phyloP scores from a whole-genome alignment of 208 protist genomes.

The Leishmania guyanensis region DNA sequence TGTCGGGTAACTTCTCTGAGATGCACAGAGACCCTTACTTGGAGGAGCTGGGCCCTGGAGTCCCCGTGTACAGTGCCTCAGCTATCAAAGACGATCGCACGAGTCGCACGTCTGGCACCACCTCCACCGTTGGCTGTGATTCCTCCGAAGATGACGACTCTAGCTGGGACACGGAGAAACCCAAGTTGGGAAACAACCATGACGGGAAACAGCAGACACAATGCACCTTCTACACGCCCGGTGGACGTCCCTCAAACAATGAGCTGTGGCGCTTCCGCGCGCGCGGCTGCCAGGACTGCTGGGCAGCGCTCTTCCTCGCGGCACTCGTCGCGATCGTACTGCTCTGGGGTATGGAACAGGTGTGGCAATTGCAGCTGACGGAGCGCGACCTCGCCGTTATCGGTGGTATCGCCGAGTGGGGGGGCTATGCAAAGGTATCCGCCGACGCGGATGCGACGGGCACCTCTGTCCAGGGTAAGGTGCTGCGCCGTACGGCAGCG shows the following conservation, averaged over 20 bases:
- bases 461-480: not conserved
- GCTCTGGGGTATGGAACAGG: constrained; percentile 40
- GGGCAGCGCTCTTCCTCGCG: constrained; percentile 52
- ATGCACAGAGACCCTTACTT: constrained; percentile 47
- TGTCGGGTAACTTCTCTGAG: constrained; percentile 15
- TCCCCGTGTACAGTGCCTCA: constrained; percentile 45
- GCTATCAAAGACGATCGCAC: constrained; percentile 38
- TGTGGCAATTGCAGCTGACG: constrained; percentile 44
- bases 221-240: constrained; percentile 27
- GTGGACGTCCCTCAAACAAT: constrained; percentile 38
- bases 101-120: constrained; percentile 12
- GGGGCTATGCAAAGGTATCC: constrained; percentile 1
- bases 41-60: constrained; percentile 37
- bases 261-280: constrained; percentile 67
- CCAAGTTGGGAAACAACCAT: not conserved
- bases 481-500: constrained; percentile 9
- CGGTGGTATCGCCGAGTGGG: constrained; percentile 12
- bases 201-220: not conserved
- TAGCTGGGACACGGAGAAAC: not conserved
- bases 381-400: constrained; percentile 34
- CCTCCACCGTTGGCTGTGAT: not conserved
- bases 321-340: constrained; percentile 33
- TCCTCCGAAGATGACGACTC: constrained; percentile 10
- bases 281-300: constrained; percentile 64
- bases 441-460: not conserved